Percentiles rank a stretch among this genome's conserved stretches.
phyloP scores from a whole-genome alignment of 2,329 filamentous ascomycete genomes.

The Paracoccidioides brasiliensis region DNA sequence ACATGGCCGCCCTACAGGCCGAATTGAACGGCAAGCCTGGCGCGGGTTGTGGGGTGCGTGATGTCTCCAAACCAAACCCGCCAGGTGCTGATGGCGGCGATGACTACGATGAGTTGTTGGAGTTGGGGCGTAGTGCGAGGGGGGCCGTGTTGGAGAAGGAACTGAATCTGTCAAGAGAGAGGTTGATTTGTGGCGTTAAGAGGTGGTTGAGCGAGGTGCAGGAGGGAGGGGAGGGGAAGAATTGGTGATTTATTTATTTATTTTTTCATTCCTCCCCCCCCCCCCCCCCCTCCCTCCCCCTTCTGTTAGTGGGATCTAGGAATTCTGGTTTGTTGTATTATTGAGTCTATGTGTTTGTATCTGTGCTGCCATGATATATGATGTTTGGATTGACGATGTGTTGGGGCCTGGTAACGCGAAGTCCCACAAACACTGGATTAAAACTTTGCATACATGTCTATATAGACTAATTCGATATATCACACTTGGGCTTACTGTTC shows the following conservation, averaged over 20 bases:
- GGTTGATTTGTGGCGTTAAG: neutral
- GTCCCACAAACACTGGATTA: too few species aligned
- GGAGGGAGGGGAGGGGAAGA: neutral
- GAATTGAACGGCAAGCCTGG: neutral
- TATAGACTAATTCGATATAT: too few species aligned
- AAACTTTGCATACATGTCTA: too few species aligned
- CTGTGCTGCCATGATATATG: too few species aligned
- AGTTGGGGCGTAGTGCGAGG: neutral
- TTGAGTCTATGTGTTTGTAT: too few species aligned
- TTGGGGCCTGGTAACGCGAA: too few species aligned
- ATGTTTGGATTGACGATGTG: too few species aligned
- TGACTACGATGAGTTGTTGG: neutral
- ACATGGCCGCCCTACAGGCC: conserved; percentile 4
- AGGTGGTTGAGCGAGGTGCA: neutral
- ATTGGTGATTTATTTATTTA: neutral
- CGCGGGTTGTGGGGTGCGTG: neutral
- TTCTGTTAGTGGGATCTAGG: too few species aligned
- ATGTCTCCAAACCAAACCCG: conserved; percentile 1
- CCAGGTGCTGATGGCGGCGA: neutral
- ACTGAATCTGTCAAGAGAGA: neutral
- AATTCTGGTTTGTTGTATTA: too few species aligned
- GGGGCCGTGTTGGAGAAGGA: neutral
- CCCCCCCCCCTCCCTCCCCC: too few species aligned
- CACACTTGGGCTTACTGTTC: too few species aligned
- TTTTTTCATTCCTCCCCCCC: too few species aligned